phyloP scores from a whole-genome alignment of 768 basidiomycete species.

The Naganishia friedmannii region DNA sequence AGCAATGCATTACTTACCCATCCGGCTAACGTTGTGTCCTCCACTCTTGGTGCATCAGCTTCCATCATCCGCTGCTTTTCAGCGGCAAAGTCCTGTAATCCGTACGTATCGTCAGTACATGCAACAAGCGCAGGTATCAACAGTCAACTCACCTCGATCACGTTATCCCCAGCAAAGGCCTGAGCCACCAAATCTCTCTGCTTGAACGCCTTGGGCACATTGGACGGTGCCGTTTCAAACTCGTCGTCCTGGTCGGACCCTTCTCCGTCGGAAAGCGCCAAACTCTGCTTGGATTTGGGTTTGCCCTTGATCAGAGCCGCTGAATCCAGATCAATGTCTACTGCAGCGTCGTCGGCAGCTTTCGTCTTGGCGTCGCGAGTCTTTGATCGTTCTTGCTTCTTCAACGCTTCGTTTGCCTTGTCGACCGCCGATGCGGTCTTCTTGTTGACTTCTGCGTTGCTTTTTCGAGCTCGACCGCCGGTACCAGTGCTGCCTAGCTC shows the following conservation, averaged over 20 bases:
- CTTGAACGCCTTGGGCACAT: constrained; percentile 67
- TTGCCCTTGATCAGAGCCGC: constrained; percentile 39
- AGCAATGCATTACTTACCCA: constrained; percentile 65
- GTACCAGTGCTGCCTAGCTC: constrained; percentile 49
- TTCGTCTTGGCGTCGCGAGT: constrained; percentile 61
- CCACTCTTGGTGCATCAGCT: constrained; percentile 77
- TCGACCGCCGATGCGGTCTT: constrained; percentile 63
- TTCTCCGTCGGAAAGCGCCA: constrained; percentile 58
- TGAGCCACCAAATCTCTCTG: constrained; percentile 89
- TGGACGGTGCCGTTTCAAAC: constrained; percentile 35
- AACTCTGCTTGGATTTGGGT: constrained; percentile 35
- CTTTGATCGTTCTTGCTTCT: constrained; percentile 62
- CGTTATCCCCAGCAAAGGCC: constrained; percentile 96
- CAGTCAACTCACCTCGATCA: constrained; percentile 66
- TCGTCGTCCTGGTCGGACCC: constrained; percentile 60
- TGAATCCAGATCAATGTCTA: constrained; percentile 68
- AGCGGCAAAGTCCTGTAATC: constrained; percentile 72
- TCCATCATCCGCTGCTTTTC: constrained; percentile 78
- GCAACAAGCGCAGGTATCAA: background rate
- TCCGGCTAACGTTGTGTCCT: constrained; percentile 87
- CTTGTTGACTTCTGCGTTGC: constrained; percentile 68
- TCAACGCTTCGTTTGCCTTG: constrained; percentile 72
- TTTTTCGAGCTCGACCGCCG: constrained; percentile 63
- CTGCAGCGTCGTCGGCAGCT: constrained; percentile 68
- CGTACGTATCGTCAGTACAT: background rate